Conservation (phyloP, 768 basidiomycete species). For the Tulasnella sp. region DNA sequence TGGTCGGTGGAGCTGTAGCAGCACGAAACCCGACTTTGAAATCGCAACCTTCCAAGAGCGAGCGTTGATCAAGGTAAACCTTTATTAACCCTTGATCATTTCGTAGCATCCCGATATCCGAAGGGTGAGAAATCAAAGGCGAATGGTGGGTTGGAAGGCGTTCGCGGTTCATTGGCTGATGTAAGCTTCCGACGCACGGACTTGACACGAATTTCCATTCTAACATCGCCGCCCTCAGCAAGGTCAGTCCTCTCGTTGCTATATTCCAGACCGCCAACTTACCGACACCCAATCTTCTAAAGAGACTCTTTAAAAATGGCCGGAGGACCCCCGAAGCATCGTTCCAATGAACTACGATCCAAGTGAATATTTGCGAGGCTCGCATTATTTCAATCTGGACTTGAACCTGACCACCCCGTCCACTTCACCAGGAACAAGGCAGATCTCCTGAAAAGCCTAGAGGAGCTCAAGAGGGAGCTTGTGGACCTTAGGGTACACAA, state of each 20-base stretch:
- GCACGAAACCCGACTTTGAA: no score
- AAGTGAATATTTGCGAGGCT: conserved; percentile 56
- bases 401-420: background rate
- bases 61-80: no score
- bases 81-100: no score
- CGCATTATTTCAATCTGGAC: background rate
- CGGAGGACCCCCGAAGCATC: conserved; percentile 62
- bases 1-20: no score
- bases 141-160: background rate
- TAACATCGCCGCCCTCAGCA: background rate
- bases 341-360: conserved; percentile 93
- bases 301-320: conserved; percentile 53
- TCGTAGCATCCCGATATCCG: no score
- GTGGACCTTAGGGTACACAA: conserved; percentile 93
- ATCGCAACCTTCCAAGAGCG: no score
- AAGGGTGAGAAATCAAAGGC: background rate
- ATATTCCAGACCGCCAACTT: background rate
- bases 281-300: background rate
- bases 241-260: background rate
- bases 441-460: conserved; percentile 91
- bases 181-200: conserved; percentile 13
- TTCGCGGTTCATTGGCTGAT: background rate
- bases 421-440: conserved; percentile 70
- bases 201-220: conserved; percentile 3
- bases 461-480: conserved; percentile 94